These are phyloP conservation scores for Rhododendron williamsianum DNA, from an alignment of 148 eudicot genomes.

Conservation along the genomic window DNA sequence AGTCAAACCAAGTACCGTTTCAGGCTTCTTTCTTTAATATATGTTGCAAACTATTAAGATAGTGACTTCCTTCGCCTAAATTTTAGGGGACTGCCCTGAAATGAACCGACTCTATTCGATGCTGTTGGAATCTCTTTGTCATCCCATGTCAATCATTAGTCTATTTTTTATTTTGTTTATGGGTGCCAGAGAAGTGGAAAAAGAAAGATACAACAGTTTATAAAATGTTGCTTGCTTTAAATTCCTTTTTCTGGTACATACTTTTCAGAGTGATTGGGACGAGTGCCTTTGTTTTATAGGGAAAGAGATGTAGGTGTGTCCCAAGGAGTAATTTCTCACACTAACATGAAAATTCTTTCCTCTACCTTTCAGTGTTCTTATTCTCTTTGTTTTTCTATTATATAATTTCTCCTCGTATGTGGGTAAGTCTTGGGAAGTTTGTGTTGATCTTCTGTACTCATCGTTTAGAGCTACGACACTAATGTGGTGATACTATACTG, in stretches of 20 bases:
- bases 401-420: background rate
- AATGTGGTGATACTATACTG: background rate
- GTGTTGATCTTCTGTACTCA: background rate
- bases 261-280: background rate
- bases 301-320: background rate
- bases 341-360: background rate
- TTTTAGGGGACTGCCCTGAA: background rate
- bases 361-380: background rate
- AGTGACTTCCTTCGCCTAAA: background rate
- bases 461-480: background rate
- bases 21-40: background rate
- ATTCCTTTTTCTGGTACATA: background rate
- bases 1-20: constrained; percentile 1
- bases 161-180: background rate
- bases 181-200: background rate
- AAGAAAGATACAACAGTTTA: background rate
- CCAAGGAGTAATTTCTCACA: background rate
- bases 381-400: background rate
- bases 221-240: background rate
- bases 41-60: background rate
- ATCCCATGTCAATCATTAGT: background rate
- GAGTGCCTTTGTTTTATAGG: background rate
- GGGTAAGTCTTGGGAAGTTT: background rate
- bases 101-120: background rate
- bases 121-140: constrained; percentile 15